Evolutionary conservation across 2,329 filamentous ascomycete species (phyloP).

Genomic region (Monilinia fructigena): DNA sequence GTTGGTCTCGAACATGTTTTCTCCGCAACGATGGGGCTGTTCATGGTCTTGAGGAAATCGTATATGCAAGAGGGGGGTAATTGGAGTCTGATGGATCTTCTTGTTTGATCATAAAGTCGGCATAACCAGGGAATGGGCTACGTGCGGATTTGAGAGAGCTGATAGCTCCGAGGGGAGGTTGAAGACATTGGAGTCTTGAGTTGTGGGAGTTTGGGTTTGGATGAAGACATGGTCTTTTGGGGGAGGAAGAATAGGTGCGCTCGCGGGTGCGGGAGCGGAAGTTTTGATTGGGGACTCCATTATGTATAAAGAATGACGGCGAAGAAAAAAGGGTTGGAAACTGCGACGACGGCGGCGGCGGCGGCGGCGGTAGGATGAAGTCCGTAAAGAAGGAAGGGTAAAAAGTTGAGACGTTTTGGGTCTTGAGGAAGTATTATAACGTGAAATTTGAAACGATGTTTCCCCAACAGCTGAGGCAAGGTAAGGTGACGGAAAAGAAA

Average conservation of each 20-base stretch:
- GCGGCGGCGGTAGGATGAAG: conserved; percentile 30
- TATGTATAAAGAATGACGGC: conserved; percentile 33
- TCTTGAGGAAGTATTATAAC: conserved; percentile 37
- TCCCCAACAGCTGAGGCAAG: conserved; percentile 28
- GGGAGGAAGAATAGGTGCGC: conserved; percentile 31
- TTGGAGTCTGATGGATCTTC: conserved; percentile 72
- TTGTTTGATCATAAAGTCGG: conserved; percentile 64
- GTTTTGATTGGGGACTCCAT: conserved; percentile 21
- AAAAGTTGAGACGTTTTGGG: conserved; percentile 24
- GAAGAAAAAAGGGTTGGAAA: conserved; percentile 32
- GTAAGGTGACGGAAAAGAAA: conserved; percentile 17
- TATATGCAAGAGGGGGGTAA: conserved; percentile 85
- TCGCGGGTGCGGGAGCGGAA: conserved; percentile 26
- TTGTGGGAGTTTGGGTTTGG: conserved; percentile 57
- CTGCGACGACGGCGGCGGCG: conserved; percentile 30
- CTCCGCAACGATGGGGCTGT: conserved; percentile 41
- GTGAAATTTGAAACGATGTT: conserved; percentile 28
- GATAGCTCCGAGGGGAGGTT: conserved; percentile 57
- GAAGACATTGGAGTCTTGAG: conserved; percentile 62
- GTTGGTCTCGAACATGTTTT: conserved; percentile 48
- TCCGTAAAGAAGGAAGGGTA: conserved; percentile 32
- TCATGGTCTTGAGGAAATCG: conserved; percentile 84
- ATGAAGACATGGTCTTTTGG: conserved; percentile 37
- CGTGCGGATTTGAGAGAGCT: conserved; percentile 62
- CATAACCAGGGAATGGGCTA: conserved; percentile 64